phyloP scores from a whole-genome alignment of 192 early-diverging fungal species.

The Backusella liffmaniae region DNA sequence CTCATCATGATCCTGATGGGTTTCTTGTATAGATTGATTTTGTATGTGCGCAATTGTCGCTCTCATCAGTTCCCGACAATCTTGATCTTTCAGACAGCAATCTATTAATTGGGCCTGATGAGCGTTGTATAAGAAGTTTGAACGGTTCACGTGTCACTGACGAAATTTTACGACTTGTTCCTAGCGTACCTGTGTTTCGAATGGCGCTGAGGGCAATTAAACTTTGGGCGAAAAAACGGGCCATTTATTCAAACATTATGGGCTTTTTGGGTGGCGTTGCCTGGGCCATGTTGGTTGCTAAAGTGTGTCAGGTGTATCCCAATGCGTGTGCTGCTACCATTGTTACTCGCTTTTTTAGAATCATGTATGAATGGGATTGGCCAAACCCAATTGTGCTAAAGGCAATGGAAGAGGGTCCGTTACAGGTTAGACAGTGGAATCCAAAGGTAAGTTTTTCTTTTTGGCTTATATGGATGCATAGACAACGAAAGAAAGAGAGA shows the following conservation, averaged over 20 bases:
- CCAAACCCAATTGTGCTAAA: conserved; percentile 92
- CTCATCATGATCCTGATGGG: neutral
- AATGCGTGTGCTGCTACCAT: conserved; percentile 88
- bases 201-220: conserved; percentile 93
- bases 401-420: conserved; percentile 82
- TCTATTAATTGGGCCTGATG: conserved; percentile 83
- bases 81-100: conserved; percentile 85
- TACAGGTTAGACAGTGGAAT: conserved; percentile 93
- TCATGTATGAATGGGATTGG: conserved; percentile 92
- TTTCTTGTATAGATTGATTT: conserved; percentile 77
- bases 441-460: conserved; percentile 54
- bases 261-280: conserved; percentile 98
- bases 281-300: conserved; percentile 96
- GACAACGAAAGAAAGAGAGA: neutral
- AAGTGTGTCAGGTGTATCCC: conserved; percentile 94
- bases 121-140: conserved; percentile 80
- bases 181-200: conserved; percentile 86
- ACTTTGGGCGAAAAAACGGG: conserved; percentile 92
- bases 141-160: conserved; percentile 98
- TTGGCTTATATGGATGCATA: neutral
- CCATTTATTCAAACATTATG: conserved; percentile 95
- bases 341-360: conserved; percentile 85
- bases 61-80: conserved; percentile 76
- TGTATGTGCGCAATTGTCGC: conserved; percentile 77
- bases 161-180: conserved; percentile 94